Base-by-base conservation (phyloP, 177 flowering plant genomes). In the Vitis hybrid region DNA sequence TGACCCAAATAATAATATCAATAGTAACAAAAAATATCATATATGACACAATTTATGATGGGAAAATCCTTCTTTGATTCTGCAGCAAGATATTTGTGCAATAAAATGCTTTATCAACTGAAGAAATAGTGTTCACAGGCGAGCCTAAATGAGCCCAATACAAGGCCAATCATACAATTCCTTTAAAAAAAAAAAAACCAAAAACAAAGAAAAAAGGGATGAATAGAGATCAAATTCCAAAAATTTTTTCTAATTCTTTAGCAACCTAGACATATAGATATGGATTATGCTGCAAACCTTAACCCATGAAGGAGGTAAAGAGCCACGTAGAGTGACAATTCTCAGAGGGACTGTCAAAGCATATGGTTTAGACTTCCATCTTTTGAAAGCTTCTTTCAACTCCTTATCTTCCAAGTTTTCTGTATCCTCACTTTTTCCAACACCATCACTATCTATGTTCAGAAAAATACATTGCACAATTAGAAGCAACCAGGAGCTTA, bases 301-400 rank as follows among this genome's bases (percentile, higher is more conserved):
- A 69, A 84, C 53, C 98, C 98, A 94, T 5, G 90, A 83, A 72
- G 97, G 95, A 68, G 98, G 97, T 9, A 91, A 53, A 11, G 98
- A 94, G 64, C 88, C 94, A 61, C 88, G 90, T 1, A 94, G 84
- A 74, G 93, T 83, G 76, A 92, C 90, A 13, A 94, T 67, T 72
- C 83, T 85, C n/a, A 92, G 72, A 68, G 97, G 97, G 8, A 92
- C 98, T 32, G 93, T 87, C 73, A 92, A 73, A n/a, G 97, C 87
- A 73, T 75, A 92, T 35, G 88, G 69, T 76, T 91, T 94, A 12
- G 97, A 87, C 75, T 90, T 88, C 91, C 89, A 91, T 5, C 55
- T 76, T 59, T 90, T 90, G 62, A 92, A 92, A 59, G 79, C 92
- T 64, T 83, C 86, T 61, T 78, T 71, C 71, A 83, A 49, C 64